These are phyloP conservation scores for Cladosporium sp. DNA, from an alignment of 2,329 filamentous ascomycete genomes.

Conservation along the genomic window DNA sequence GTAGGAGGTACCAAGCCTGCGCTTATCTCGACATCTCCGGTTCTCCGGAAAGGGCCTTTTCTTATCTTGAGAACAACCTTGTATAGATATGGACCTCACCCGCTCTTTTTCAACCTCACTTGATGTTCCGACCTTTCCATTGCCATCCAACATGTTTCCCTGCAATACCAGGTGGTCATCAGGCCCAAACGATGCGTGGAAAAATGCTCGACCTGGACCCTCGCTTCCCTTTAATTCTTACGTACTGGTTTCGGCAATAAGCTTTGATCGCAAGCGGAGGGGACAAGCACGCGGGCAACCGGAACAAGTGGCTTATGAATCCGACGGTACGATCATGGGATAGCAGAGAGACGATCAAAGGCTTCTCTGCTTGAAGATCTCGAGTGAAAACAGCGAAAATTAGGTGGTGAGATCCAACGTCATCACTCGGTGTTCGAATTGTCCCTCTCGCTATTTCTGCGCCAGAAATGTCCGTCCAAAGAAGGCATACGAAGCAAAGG, in stretches of 20 bases:
- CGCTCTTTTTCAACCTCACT: slow-evolving; percentile 6
- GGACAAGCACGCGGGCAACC: not conserved
- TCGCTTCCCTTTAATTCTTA: slow-evolving; percentile 1
- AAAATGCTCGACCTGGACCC: slow-evolving; percentile 2
- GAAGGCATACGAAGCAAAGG: not conserved
- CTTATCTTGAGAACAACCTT: slow-evolving; percentile 9
- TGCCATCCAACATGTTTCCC: not conserved
- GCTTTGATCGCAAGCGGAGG: slow-evolving; percentile 12
- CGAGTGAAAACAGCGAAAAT: not conserved
- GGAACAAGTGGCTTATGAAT: not conserved
- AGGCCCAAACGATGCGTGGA: slow-evolving; percentile 1
- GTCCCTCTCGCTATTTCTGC: not conserved
- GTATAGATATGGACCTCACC: not conserved
- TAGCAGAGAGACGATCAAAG: not conserved
- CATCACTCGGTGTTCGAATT: not conserved
- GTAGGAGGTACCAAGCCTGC: slow-evolving; percentile 7
- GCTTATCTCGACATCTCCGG: slow-evolving; percentile 10
- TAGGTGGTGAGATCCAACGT: not conserved
- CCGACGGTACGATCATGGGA: not conserved
- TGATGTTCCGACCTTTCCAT: not conserved
- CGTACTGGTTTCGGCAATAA: slow-evolving; percentile 17
- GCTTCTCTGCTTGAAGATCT: not conserved
- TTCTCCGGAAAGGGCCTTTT: not conserved
- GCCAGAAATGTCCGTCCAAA: not conserved
- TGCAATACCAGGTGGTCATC: not conserved